Conservation (phyloP, 805 yeast genomes). For the Myxozyma sirexii region DNA sequence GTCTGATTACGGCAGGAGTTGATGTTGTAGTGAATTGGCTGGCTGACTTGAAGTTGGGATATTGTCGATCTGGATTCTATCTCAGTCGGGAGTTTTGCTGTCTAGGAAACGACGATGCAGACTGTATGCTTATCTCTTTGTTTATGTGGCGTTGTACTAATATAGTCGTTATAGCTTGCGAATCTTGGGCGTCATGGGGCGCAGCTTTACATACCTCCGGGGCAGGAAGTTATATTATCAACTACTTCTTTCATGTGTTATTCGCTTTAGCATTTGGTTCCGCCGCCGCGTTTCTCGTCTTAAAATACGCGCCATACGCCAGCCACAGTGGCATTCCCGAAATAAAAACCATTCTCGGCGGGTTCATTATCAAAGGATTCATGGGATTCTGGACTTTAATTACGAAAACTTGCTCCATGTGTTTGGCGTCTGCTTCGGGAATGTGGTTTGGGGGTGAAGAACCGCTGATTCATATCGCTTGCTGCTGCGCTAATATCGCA, state of each 20-base stretch:
- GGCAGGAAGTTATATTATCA: constrained; percentile 41
- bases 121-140: constrained; percentile 50
- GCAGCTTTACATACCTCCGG: constrained; percentile 37
- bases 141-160: constrained; percentile 45
- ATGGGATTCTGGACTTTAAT: constrained; percentile 56
- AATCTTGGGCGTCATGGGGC: constrained; percentile 44
- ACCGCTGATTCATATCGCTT: constrained; percentile 78
- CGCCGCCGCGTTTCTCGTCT: constrained; percentile 44
- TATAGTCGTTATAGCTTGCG: constrained; percentile 46
- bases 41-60: constrained; percentile 72
- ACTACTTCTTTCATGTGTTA: constrained; percentile 46
- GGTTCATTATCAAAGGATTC: constrained; percentile 58
- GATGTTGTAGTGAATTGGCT: constrained; percentile 82
- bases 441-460: constrained; percentile 87
- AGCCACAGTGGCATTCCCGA: constrained; percentile 73
- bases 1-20: constrained; percentile 74
- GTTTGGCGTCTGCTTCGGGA: constrained; percentile 72
- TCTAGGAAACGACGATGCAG: constrained; percentile 52
- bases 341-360: constrained; percentile 67
- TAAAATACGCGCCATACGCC: constrained; percentile 45
- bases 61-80: constrained; percentile 64
- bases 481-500: constrained; percentile 55
- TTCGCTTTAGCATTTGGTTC: constrained; percentile 48
- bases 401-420: constrained; percentile 59
- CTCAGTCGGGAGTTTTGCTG: constrained; percentile 76